Base-by-base conservation (phyloP, 441 rosid genomes). In the Kokia cookei region DNA sequence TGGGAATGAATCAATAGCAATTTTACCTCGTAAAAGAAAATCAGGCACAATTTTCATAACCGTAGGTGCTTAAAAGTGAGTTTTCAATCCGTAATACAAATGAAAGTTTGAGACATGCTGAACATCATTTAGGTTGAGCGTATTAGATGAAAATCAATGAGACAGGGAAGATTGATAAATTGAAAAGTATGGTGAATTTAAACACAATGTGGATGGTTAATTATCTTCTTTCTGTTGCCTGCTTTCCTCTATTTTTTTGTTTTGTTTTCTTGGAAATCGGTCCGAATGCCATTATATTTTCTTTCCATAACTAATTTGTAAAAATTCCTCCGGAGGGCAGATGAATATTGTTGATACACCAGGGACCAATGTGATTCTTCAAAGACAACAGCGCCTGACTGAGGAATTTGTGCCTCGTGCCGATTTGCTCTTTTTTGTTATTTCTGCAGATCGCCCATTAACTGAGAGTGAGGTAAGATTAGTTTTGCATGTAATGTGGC, bases 391-490 rank as follows among this genome's bases (percentile, higher is more conserved):
- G 60, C 89, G 93, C 67, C 90, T 93, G 17, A 92, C 98, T 4
- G 98, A 96, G 86, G 99, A 96, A 80, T 93, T 93, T 82, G 91
- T 93, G 64, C 98, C 97, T 76, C 94, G 90, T 77, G 95, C 97
- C 29, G 97, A 92, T 85, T 87, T 96, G 84, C 93, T 96, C 80
- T 82, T 96, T 69, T 93, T 93, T 73, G 98, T 96, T 75, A 86
- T 96, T 76, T 96, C 99, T 71, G 97, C 98, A 79, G 99, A 96
- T 79, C 94, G 97, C 14, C 98, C 97, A 47, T 83, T 96, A 78
- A 92, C 98, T 48, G 99, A 93, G 85, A 96, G 97, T 79, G 99
- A 96, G 94, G 98, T 96, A 88, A 60, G 77, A 27, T 53, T 77
- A 48, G 61, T 73, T 67, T 69, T 55, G 15, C 59, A 59, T 67